Base-by-base conservation (phyloP, 2,329 filamentous ascomycete genomes). In the Xylariaceae sp. region DNA sequence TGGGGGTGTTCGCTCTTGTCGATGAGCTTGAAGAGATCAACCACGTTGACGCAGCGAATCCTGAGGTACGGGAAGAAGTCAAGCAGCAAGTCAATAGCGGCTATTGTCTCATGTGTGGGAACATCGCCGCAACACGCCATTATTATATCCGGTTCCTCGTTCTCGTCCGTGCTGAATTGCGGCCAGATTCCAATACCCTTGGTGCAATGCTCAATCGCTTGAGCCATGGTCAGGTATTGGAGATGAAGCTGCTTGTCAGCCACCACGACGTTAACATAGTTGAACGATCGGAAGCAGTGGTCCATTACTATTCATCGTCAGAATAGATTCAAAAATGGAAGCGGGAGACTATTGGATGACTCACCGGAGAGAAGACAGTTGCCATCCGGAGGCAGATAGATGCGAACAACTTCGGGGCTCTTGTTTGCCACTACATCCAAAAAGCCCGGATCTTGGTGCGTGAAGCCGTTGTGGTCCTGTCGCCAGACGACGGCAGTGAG, bases 401-500 rank as follows among this genome's bases (percentile, higher is more conserved):
- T 90, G 57, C 89, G 86, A 13, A 90, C 88, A 3, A 92, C 87
- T 66, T 91, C 87, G 6, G 89, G 88, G 64, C 83, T 88, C 77
- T 92, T 92, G 77, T 92, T 92, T 65, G 85, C 86, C 2, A 92
- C 82, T 0, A 92, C 86, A 64, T 91, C 88, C 10, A 92, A 81
- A 80, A 92, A 92, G 45, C 88, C 88, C 0, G 88, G 89, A 64
- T 91, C 88, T 71, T 92, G 88, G 71, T 92, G 88, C 0, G 88
- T 91, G 75, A 92, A 92, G 41, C 89, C 89, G 68, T 92, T 92
- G 78, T 92, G 89, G 65, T 92, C 89, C 76, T 92, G 89, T 67
- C 89, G 79, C 89, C 88, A 92, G 59, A 92, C 88, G 6, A 89
- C 89, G 1, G 87, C 85, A 1, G 89, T 92, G 56, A 92, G 80